A percentile compares a stretch with the other conserved stretches of the same genome.
phyloP scores from a whole-genome alignment of 2,329 filamentous ascomycete species.

The Clonostachys chloroleuca region DNA sequence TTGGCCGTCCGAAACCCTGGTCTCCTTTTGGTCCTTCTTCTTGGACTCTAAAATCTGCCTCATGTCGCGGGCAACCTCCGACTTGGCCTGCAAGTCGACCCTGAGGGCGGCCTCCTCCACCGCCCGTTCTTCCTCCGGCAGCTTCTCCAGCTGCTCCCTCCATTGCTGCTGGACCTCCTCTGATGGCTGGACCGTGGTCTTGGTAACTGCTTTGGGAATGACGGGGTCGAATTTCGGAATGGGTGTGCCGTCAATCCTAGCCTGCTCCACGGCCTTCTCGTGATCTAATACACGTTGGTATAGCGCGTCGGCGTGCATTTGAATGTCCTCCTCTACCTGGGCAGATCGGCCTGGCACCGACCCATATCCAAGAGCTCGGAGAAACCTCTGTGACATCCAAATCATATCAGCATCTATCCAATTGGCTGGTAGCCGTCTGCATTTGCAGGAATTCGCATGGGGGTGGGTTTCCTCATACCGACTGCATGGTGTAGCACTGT shows the following conservation, averaged over 20 bases:
- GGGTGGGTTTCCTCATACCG: conserved; percentile 40
- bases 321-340: conserved; percentile 78
- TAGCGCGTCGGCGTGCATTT: conserved; percentile 90
- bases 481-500: conserved; percentile 85
- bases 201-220: conserved; percentile 29
- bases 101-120: conserved; percentile 61
- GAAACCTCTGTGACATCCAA: conserved; percentile 58
- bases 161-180: conserved; percentile 45
- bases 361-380: conserved; percentile 87
- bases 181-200: conserved; percentile 20
- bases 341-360: conserved; percentile 59
- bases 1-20: conserved; percentile 22
- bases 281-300: conserved; percentile 85
- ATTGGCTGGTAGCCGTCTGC: background rate
- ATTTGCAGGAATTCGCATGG: background rate
- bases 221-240: conserved; percentile 56
- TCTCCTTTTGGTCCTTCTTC: conserved; percentile 50
- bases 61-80: conserved; percentile 53
- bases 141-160: conserved; percentile 51
- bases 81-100: conserved; percentile 57
- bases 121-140: conserved; percentile 52
- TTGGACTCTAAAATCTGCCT: conserved; percentile 50
- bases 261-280: conserved; percentile 69
- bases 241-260: conserved; percentile 56
- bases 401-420: background rate